Percentiles rank a stretch among this genome's conserved stretches.
phyloP scores from a whole-genome alignment of 352 stramenopile species.

The Phytophthora parvispora region DNA sequence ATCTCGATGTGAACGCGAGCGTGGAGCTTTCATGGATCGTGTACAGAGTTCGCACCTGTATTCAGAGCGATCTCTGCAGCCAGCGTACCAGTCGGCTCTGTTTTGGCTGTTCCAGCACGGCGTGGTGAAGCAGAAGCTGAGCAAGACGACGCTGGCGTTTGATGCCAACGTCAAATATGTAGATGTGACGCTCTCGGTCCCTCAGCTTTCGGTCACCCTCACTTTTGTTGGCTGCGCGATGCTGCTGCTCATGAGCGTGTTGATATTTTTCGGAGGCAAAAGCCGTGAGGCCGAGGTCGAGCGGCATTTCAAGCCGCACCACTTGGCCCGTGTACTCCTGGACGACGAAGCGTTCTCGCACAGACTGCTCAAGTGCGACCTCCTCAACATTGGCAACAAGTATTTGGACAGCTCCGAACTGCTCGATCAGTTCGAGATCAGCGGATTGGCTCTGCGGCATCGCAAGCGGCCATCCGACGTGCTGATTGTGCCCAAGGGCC shows the following conservation, averaged over 20 bases:
- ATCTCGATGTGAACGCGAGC: slow-evolving; percentile 54
- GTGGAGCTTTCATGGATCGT: slow-evolving; percentile 48
- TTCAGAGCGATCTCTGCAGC: slow-evolving; percentile 56
- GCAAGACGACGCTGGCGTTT: slow-evolving; percentile 36
- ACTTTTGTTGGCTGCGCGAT: slow-evolving; percentile 49
- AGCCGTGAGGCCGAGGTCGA: slow-evolving; percentile 54
- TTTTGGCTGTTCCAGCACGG: slow-evolving; percentile 70
- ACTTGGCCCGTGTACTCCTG: slow-evolving; percentile 56
- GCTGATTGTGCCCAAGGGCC: slow-evolving; percentile 44
- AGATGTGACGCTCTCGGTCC: slow-evolving; percentile 49
- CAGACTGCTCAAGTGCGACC: slow-evolving; percentile 52
- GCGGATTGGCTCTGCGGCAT: slow-evolving; percentile 54
- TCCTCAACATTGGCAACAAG: slow-evolving; percentile 61
- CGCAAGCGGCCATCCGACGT: slow-evolving; percentile 49
- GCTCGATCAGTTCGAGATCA: slow-evolving; percentile 69
- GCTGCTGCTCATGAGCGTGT: slow-evolving; percentile 46
- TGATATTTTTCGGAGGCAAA: slow-evolving; percentile 55
- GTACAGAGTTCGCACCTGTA: slow-evolving; percentile 58
- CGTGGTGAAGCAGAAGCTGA: slow-evolving; percentile 38
- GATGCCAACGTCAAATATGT: slow-evolving; percentile 30
- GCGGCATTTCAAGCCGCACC: slow-evolving; percentile 52
- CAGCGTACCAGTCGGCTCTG: slow-evolving; percentile 55
- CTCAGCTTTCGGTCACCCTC: slow-evolving; percentile 43
- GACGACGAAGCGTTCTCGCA: slow-evolving; percentile 48
- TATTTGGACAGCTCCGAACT: slow-evolving; percentile 64